Base-by-base conservation (phyloP, 768 basidiomycete genomes). In the Hypsizygus marmoreus region DNA sequence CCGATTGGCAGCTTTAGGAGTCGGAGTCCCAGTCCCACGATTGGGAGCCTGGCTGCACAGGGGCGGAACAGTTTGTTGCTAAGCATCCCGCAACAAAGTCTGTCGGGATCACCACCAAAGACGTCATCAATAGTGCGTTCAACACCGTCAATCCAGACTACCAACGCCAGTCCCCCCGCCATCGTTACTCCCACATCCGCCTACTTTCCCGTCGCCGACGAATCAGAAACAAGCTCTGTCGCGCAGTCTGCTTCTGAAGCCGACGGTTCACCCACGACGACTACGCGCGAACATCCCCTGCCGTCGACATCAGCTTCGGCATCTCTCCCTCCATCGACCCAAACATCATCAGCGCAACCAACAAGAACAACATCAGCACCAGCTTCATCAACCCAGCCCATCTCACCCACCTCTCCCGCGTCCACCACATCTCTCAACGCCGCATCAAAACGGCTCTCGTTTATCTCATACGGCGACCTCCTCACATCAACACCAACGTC, bases 391-490 rank as follows among this genome's bases (percentile, higher is more conserved):
- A 62, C 25, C 47, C 60, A 20, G 50, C 63, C 28, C 50, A 61
- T 45, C 47, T 59, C 43, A 46, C 61, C 54, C 31, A 49, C 43
- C 38, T 26, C 55, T 13, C 57, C 57, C 43, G 70, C 73, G 7
- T 72, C 79, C 14, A 79, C 79, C 9, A 76, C 82, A 4, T 71
- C 74, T 1, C 70, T 31, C 33, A 34, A 75, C 41, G 51, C 51
- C 1, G 64, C 74, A 2, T 70, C 72, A 22, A 91, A 92, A 56
- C 84, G 90, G 2, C 79, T 92, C 9, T 93, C 91, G 0, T 95
- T 94, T 74, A 79, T 95, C 67, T 88, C 91, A 3, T 94, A 94
- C 64, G 79, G 85, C 20, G 92, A 95, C 64, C 76, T 95, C 2
- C 80, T 95, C 31, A 71, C 86, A 0, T 87, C 85, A 0, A 82